Percentiles rank a stretch among this genome's conserved stretches.
phyloP scores from a whole-genome alignment of 331 rosid genomes.

The Arachis monticola region DNA sequence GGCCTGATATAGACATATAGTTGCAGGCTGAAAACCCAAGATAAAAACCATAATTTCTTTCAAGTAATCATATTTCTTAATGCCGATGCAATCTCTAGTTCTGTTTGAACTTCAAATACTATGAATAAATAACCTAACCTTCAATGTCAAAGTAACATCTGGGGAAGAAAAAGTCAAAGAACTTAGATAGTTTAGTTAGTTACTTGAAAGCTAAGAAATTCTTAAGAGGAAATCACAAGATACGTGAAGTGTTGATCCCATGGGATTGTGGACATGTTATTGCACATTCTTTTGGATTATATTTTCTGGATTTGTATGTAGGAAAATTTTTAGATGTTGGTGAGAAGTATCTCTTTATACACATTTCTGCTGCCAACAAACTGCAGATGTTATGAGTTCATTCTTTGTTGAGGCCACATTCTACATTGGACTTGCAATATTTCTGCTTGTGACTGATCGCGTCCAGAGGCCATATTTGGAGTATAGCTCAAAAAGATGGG shows the following conservation, averaged over 20 bases:
- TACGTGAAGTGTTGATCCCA: conserved; percentile 5
- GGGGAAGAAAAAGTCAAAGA: conserved; percentile 10
- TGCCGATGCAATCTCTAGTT: conserved; percentile 20
- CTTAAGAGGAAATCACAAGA: not conserved
- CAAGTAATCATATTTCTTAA: not conserved
- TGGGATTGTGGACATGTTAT: conserved; percentile 14
- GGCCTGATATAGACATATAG: not conserved
- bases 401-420: conserved; percentile 62
- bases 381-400: conserved; percentile 72
- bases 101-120: not conserved
- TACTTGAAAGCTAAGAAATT: not conserved
- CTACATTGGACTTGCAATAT: conserved; percentile 71
- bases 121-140: conserved; percentile 4
- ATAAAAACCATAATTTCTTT: conserved; percentile 7
- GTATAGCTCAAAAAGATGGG: conserved; percentile 90
- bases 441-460: conserved; percentile 64
- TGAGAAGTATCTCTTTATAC: conserved; percentile 18
- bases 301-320: conserved; percentile 20
- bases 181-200: not conserved
- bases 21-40: not conserved
- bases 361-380: conserved; percentile 39
- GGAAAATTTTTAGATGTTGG: not conserved
- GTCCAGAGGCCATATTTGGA: conserved; percentile 90
- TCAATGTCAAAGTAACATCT: not conserved
- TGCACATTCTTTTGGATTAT: conserved; percentile 23